Base-by-base conservation (phyloP, 179 eudicot genomes). In the Silene vulgaris region DNA sequence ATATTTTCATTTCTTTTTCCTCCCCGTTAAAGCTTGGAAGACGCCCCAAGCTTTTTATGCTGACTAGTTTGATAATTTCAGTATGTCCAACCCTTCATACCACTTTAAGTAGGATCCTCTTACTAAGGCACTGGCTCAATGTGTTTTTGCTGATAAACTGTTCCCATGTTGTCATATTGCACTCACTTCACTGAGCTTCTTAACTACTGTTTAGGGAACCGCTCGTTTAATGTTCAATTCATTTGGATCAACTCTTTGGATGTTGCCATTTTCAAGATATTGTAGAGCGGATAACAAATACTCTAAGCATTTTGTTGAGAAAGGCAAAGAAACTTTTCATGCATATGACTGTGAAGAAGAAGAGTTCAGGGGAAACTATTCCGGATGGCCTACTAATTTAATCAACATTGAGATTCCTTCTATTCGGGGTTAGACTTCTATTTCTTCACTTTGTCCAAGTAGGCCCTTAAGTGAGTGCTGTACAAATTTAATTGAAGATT, bases 191-290 rank as follows among this genome's bases (percentile, higher is more conserved):
- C 76, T 82, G 37, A 61, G 82, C 70, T 71, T 71, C 60, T 71
- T 43, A 76, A 83, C 77, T 85, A 74, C 74, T 78, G 71, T 85
- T 76, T 88, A 94, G 98, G 97, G 97, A 83, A 94, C 97, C 54
- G 95, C 97, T 78, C 97, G 98, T 43, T 77, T 89, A 85, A 86
- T 94, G 98, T 90, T 88, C 88, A 94, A 90, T 83, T 90, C 98
- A 81, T 94, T 94, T 84, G 98, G 89, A 48, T 94, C 98, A 80
- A 88, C 96, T 45, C 65, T 87, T 56, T 94, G 98, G 98, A 92
- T 94, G 97, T 72, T 89, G 89, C 98, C 98, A 69, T 87, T 87
- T 86, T 91, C 98, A 74, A 82, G 84, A 79, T 82, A 92, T 78
- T 94, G 98, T 81, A 86, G 79, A 86, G 82, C 89, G 23, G 98